A percentile compares a stretch with the other conserved stretches of the same genome.
Evolutionary conservation across 1,284 basidiomycete genomes (phyloP).

Genomic region (Microbotryomycetes sp.): DNA sequence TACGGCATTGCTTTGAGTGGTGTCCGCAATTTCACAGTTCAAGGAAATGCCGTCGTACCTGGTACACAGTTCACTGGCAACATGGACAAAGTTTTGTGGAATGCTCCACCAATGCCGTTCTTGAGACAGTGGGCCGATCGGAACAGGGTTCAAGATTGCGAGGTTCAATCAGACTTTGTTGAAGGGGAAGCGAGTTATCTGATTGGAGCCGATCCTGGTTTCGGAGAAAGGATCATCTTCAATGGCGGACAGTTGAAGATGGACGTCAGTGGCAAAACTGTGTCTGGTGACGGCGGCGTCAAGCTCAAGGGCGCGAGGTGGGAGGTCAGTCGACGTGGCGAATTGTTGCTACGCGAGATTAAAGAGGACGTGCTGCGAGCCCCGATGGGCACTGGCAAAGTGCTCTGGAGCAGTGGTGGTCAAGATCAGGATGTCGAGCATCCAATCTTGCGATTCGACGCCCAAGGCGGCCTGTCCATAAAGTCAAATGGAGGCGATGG

Average conservation of each 20-base stretch:
- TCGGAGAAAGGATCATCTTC: conserved; percentile 25
- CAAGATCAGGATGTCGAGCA: not conserved
- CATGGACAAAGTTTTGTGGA: conserved; percentile 11
- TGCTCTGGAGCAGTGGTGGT: conserved; percentile 15
- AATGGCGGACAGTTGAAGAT: conserved; percentile 20
- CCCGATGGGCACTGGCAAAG: conserved; percentile 12
- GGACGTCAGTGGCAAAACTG: conserved; percentile 2
- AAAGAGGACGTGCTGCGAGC: conserved; percentile 7
- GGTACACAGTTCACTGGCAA: conserved; percentile 30
- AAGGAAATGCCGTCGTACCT: conserved; percentile 28
- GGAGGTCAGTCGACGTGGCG: conserved; percentile 18
- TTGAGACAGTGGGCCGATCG: conserved; percentile 26
- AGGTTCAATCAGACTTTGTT: conserved; percentile 34
- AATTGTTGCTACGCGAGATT: conserved; percentile 8
- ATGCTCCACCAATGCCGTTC: conserved; percentile 33
- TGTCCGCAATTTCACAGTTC: conserved; percentile 27
- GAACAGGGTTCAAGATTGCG: conserved; percentile 15
- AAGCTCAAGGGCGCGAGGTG: conserved; percentile 21
- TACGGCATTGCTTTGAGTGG: conserved; percentile 35
- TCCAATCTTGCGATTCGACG: conserved; percentile 21
- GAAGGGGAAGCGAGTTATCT: conserved; percentile 33
- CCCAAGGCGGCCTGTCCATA: conserved; percentile 12
- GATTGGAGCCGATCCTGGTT: conserved; percentile 34
- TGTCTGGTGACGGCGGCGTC: conserved; percentile 25
- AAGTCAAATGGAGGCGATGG: conserved; percentile 2